Percentiles rank a stretch among this genome's conserved stretches.
phyloP scores from a whole-genome alignment of 2,329 filamentous ascomycete genomes.

The Alternaria triticimaculans region DNA sequence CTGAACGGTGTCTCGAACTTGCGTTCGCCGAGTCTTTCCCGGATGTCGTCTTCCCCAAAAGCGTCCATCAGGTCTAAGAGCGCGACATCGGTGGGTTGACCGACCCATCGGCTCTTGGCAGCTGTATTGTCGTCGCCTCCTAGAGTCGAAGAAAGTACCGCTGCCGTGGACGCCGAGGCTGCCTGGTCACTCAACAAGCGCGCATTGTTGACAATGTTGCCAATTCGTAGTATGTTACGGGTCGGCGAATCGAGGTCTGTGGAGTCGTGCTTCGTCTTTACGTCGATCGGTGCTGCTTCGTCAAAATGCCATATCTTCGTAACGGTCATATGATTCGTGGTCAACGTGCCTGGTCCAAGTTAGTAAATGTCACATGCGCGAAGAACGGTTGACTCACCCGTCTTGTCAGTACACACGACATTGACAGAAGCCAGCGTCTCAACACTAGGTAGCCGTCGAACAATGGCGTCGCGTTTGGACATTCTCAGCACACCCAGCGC shows the following conservation, averaged over 20 bases:
- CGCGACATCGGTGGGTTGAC: slow-evolving; percentile 97
- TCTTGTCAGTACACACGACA: slow-evolving; percentile 99
- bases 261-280: slow-evolving; percentile 61
- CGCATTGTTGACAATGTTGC: slow-evolving; percentile 96
- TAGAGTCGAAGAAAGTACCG: slow-evolving; percentile 85
- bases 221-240: slow-evolving; percentile 83
- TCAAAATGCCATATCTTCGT: slow-evolving; percentile 97
- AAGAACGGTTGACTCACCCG: slow-evolving; percentile 59
- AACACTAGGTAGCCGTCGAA: slow-evolving; percentile 93
- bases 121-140: slow-evolving; percentile 64
- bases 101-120: slow-evolving; percentile 87
- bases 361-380: not conserved
- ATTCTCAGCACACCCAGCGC: slow-evolving; percentile 95
- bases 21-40: slow-evolving; percentile 82
- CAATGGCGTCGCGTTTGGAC: slow-evolving; percentile 94
- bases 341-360: slow-evolving; percentile 73
- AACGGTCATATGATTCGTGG: slow-evolving; percentile 97
- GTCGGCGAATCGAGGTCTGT: slow-evolving; percentile 73
- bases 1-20: slow-evolving; percentile 92
- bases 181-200: slow-evolving; percentile 76
- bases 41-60: slow-evolving; percentile 89
- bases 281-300: slow-evolving; percentile 62
- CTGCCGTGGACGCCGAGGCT: slow-evolving; percentile 74
- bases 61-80: slow-evolving; percentile 90
- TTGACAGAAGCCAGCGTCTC: slow-evolving; percentile 98